Evolutionary conservation across 2,329 filamentous ascomycete species (phyloP).

Genomic region (Fusarium tjaetaba): DNA sequence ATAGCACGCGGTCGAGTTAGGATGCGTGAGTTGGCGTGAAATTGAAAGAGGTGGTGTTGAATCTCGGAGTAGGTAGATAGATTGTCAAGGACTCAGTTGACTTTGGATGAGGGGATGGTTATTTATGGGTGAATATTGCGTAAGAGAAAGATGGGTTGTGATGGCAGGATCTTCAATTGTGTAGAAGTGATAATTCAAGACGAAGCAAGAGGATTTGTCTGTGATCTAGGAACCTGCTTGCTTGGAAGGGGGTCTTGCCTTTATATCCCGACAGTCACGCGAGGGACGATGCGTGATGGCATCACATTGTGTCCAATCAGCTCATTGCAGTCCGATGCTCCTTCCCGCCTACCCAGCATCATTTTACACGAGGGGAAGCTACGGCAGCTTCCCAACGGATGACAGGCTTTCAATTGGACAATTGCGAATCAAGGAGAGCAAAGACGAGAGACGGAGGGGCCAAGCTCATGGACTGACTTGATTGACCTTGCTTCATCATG

Average conservation of each 20-base stretch:
- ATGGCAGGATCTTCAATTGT: neutral
- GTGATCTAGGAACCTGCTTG: constrained; percentile 3
- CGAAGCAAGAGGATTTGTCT: neutral
- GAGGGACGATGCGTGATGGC: constrained; percentile 39
- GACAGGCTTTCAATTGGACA: constrained; percentile 19
- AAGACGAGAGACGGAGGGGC: constrained; percentile 6
- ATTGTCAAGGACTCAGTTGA: neutral
- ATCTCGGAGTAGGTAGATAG: neutral
- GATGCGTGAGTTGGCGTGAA: constrained; percentile 2
- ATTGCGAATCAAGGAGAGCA: constrained; percentile 18
- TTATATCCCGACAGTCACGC: constrained; percentile 45
- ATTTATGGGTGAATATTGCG: neutral
- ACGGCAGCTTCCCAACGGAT: constrained; percentile 17
- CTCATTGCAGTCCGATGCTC: constrained; percentile 36
- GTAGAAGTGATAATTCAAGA: neutral
- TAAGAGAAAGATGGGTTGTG: neutral
- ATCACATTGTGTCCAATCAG: constrained; percentile 45
- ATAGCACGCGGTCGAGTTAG: neutral
- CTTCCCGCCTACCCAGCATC: constrained; percentile 4
- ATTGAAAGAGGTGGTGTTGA: neutral
- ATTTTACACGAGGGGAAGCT: neutral
- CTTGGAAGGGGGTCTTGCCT: constrained; percentile 29
- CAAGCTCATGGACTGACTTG: constrained; percentile 6
- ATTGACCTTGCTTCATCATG: constrained; percentile 14
- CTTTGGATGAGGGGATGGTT: neutral